Conservation (phyloP, 164 flowering plant genomes). For the Magnolia officinalis region DNA sequence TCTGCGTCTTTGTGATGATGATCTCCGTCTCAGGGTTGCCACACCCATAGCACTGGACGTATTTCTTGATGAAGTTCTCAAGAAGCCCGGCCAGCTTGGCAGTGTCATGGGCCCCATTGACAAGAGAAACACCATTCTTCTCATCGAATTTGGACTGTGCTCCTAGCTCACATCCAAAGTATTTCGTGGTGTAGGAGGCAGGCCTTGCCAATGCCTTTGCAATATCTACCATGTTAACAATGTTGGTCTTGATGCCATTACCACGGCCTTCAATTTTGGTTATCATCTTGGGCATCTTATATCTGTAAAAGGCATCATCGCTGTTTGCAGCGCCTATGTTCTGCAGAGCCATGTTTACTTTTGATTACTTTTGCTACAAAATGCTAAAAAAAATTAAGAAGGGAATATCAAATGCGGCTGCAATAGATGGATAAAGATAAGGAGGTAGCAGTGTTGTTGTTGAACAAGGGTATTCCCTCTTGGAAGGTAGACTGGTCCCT, state of each 20-base stretch:
- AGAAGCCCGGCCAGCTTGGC: constrained; percentile 81
- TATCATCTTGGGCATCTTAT: constrained; percentile 92
- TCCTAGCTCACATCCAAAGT: constrained; percentile 90
- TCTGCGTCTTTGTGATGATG: constrained; percentile 70
- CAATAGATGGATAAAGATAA: constrained; percentile 1
- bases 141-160: constrained; percentile 95
- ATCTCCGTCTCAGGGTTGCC: constrained; percentile 92
- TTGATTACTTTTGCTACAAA: not conserved
- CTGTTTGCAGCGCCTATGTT: constrained; percentile 89
- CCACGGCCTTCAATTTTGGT: constrained; percentile 95
- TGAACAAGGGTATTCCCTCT: not conserved
- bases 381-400: not conserved
- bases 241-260: constrained; percentile 91
- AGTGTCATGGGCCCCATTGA: constrained; percentile 86
- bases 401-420: constrained; percentile 15
- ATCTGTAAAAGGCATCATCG: constrained; percentile 97
- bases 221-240: constrained; percentile 90
- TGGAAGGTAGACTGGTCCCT: constrained; percentile 10
- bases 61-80: constrained; percentile 87
- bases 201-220: constrained; percentile 91
- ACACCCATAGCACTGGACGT: constrained; percentile 93
- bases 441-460: constrained; percentile 3
- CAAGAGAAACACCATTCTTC: constrained; percentile 75
- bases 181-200: constrained; percentile 82
- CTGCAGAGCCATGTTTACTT: constrained; percentile 68